Evolutionary conservation across 169 alveolate species (phyloP).

Genomic region (Plasmodium vivax): DNA sequence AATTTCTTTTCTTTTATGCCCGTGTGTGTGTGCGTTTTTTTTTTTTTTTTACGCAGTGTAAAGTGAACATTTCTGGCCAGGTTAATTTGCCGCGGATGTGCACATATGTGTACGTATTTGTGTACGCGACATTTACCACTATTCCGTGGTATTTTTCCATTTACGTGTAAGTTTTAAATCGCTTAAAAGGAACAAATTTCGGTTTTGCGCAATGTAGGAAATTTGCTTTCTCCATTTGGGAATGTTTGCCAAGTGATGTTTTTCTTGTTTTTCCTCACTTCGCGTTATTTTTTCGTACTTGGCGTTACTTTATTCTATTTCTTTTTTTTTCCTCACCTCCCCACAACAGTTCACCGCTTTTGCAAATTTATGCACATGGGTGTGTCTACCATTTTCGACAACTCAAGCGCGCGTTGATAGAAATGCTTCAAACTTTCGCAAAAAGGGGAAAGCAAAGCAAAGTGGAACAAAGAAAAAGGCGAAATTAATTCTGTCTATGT

Average conservation of each 20-base stretch:
- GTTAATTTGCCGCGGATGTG: not conserved
- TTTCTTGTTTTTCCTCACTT: not conserved
- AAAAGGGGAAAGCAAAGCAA: not conserved
- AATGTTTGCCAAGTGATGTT: not conserved
- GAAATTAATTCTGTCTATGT: slow-evolving; percentile 3
- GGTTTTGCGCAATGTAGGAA: slow-evolving; percentile 19
- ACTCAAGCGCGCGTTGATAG: not conserved
- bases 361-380: slow-evolving; percentile 69
- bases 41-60: not conserved
- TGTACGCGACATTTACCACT: not conserved
- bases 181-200: not conserved
- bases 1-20: not conserved
- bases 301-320: not conserved
- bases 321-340: not conserved
- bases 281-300: not conserved
- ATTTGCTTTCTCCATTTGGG: slow-evolving; percentile 23
- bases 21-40: slow-evolving; percentile 15
- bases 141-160: not conserved
- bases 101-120: not conserved
- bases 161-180: not conserved
- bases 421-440: not conserved
- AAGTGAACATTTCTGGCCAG: not conserved
- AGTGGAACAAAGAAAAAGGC: not conserved
- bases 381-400: slow-evolving; percentile 13
- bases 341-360: not conserved